Evolutionary conservation across 164 flowering plant genomes (phyloP).

Genomic region (Piper betle): DNA sequence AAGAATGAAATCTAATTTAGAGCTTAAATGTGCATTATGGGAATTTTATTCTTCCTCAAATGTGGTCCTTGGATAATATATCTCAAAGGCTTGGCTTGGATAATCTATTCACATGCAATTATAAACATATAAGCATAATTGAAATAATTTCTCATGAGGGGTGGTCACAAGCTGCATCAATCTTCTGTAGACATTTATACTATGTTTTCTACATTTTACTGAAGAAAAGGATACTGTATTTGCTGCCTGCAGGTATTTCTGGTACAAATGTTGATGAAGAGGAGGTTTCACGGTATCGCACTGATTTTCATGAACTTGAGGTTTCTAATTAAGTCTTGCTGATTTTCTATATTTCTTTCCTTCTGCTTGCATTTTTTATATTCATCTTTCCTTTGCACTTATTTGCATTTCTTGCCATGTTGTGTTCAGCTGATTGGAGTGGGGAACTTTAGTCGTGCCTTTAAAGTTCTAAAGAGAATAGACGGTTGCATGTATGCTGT

Average conservation of each 20-base stretch:
- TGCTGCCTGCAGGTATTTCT: constrained; percentile 29
- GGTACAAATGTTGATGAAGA: constrained; percentile 44
- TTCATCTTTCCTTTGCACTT: not conserved
- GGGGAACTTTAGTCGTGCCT: constrained; percentile 85
- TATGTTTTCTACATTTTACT: too few relatives aligned
- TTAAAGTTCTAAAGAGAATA: constrained; percentile 78
- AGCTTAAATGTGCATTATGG: too few relatives aligned
- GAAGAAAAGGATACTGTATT: not conserved
- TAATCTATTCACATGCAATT: too few relatives aligned
- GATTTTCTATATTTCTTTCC: not conserved
- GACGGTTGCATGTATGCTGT: constrained; percentile 99
- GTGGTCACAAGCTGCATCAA: too few relatives aligned
- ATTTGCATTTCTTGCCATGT: not conserved
- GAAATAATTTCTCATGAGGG: too few relatives aligned
- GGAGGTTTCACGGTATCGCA: constrained; percentile 75
- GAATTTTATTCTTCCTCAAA: too few relatives aligned
- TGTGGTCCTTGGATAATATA: too few relatives aligned
- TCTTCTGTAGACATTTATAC: too few relatives aligned
- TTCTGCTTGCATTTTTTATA: not conserved
- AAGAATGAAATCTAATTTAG: too few relatives aligned
- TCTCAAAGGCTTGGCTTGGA: too few relatives aligned
- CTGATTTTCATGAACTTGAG: constrained; percentile 91
- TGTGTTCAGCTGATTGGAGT: constrained; percentile 65
- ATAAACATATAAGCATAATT: too few relatives aligned
- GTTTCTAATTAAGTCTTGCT: constrained; percentile 14